Evolutionary conservation across 345 rosid species (phyloP), one percentile per base, ranked within the genome.

Genomic region (Euphorbia tirucalli): DNA sequence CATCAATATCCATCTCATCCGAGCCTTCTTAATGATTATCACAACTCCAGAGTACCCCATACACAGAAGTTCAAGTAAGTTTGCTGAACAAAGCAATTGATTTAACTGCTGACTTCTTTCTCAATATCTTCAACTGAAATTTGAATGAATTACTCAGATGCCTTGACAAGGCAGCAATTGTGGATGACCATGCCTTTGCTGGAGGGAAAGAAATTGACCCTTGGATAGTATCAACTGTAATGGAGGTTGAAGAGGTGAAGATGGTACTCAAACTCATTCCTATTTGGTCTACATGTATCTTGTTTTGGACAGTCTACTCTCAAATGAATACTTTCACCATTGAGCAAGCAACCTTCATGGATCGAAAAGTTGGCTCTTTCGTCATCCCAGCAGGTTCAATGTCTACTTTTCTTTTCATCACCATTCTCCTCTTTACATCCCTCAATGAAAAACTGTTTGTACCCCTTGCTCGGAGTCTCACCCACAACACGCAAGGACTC

Each of bases 281-380:
- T 2, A 87, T 91, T 56, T 93, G 97, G 98, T 85, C 94, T 22
- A 91, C 98, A 1, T 85, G 92, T 74, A 91, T 91, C 76, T 87
- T 93, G 37, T 93, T 91, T 73, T 93, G 97, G 98, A 91, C 98
- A 44, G 80, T 91, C 59, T 93, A 93, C 76, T 91, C 98, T 14
- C 98, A 93, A 65, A 93, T 93, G 97, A 91, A 87, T 3, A 93
- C 98, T 21, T 93, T 93, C 82, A 89, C 96, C 22, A 75, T 91
- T 11, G 92, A 91, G 69, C 97, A 93, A 80, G 98, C 96, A 3
- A 83, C 89, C 21, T 69, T 83, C 74, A 93, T 91, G 98, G 69
- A 89, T 68, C 71, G 93, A 56, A 78, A 71, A 61, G 31, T 93
- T 18, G 87, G 97, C 5, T 82, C 86, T 35, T 79, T 89, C 48